phyloP scores from a whole-genome alignment of 208 protist species.

The Wallacemonas sp. region DNA sequence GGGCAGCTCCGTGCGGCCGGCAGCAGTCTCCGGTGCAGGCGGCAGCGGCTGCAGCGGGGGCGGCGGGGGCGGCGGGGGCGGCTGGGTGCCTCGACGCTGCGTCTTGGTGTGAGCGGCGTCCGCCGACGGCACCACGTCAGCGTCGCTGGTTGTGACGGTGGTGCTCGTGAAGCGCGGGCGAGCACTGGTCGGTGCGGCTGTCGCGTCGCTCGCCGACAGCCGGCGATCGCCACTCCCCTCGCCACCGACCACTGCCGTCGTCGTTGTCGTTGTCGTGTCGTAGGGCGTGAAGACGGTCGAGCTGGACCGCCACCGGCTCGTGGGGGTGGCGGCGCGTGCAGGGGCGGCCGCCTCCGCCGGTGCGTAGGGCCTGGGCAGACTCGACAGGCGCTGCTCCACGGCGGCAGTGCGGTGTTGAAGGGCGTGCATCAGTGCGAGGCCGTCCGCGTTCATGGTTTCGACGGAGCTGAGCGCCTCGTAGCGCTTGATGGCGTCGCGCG shows the following conservation, averaged over 20 bases:
- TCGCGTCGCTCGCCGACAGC: neutral
- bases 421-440: slow-evolving; percentile 48
- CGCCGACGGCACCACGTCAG: neutral
- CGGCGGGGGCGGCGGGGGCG: neutral
- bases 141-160: neutral
- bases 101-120: neutral
- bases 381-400: slow-evolving; percentile 58
- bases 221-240: too few species aligned
- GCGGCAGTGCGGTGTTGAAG: slow-evolving; percentile 56
- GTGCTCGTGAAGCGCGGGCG: slow-evolving; percentile 18
- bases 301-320: neutral
- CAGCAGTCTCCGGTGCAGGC: too few species aligned
- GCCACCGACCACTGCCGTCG: too few species aligned
- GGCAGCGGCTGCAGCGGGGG: too few species aligned
- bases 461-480: slow-evolving; percentile 49
- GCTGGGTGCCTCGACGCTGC: slow-evolving; percentile 7
- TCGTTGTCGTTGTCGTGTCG: slow-evolving; percentile 1
- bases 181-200: neutral
- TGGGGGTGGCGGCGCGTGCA: neutral
- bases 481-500: slow-evolving; percentile 55
- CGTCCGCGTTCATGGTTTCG: slow-evolving; percentile 49
- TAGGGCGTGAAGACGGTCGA: slow-evolving; percentile 8
- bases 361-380: slow-evolving; percentile 21
- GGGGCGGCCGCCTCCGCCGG: neutral
- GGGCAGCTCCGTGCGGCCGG: too few species aligned